A percentile compares a stretch with the other conserved stretches of the same genome.
phyloP scores from a whole-genome alignment of 2,329 filamentous ascomycete genomes.

The Calonectria pauciramosa region DNA sequence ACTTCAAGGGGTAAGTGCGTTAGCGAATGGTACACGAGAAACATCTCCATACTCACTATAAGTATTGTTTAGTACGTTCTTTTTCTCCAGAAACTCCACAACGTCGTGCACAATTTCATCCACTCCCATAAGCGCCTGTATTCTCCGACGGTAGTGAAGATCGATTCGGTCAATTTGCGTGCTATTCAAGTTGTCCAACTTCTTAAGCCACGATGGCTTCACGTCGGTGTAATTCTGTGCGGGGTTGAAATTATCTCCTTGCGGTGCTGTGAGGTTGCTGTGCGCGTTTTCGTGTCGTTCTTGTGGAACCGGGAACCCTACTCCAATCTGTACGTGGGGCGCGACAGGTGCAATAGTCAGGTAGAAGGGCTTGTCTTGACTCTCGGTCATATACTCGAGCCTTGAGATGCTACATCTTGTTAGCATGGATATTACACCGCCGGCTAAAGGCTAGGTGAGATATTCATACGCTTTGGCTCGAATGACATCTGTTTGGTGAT shows the following conservation, averaged over 20 bases:
- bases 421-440: background rate
- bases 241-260: conserved; percentile 75
- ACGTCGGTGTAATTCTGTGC: background rate
- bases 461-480: conserved; percentile 25
- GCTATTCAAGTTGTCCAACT: conserved; percentile 43
- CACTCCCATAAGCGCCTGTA: conserved; percentile 57
- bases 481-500: conserved; percentile 27
- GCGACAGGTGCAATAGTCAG: conserved; percentile 63
- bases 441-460: too few relatives aligned
- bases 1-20: conserved; percentile 37
- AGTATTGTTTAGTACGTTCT: conserved; percentile 53
- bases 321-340: conserved; percentile 42
- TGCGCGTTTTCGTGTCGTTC: conserved; percentile 73
- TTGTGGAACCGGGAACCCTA: conserved; percentile 52
- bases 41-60: conserved; percentile 49
- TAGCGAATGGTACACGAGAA: background rate
- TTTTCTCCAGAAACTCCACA: conserved; percentile 48
- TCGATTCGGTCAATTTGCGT: conserved; percentile 33
- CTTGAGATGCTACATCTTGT: conserved; percentile 10
- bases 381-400: conserved; percentile 17
- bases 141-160: conserved; percentile 54
- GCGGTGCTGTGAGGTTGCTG: conserved; percentile 67
- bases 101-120: conserved; percentile 60
- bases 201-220: conserved; percentile 20
- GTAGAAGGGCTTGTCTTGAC: conserved; percentile 62